A percentile compares a stretch with the other conserved stretches of the same genome.
These are phyloP conservation scores for Nakaseomyces kungkrabaensis DNA, from an alignment of 1,139 yeast genomes.

Conservation along the genomic window DNA sequence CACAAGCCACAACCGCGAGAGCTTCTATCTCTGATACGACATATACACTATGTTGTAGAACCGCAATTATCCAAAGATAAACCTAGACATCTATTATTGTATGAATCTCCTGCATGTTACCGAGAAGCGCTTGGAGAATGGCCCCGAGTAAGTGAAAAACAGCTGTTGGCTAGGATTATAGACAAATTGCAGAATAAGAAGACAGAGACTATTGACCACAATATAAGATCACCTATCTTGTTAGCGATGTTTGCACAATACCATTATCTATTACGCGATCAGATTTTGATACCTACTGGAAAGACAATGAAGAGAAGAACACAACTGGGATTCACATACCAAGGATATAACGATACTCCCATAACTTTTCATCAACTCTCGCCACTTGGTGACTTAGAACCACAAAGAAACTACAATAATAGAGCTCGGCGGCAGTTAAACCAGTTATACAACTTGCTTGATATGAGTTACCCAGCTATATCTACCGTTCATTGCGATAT, in stretches of 20 bases:
- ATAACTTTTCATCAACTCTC: not conserved
- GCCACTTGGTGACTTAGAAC: not conserved
- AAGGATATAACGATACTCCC: not conserved
- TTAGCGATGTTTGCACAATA: not conserved
- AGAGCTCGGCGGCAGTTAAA: conserved; percentile 1
- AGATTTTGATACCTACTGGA: not conserved
- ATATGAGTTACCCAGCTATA: not conserved
- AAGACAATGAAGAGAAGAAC: not conserved
- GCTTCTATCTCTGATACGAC: not conserved
- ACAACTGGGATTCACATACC: not conserved
- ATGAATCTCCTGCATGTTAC: not conserved
- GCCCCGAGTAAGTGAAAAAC: not conserved
- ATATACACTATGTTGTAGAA: not conserved
- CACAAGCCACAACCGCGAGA: not conserved
- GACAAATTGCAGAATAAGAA: not conserved
- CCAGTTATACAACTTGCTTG: not conserved
- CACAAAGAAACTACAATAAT: not conserved
- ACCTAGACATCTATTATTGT: not conserved
- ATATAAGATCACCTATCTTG: not conserved
- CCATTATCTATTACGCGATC: not conserved
- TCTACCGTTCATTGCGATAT: not conserved
- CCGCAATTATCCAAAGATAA: not conserved
- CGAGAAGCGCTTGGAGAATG: not conserved
- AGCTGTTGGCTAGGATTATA: not conserved
- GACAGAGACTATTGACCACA: not conserved